Evolutionary conservation across 140 eudicot species (phyloP), one percentile per base, ranked within the genome.

Genomic region (Ambrosia hybrid): DNA sequence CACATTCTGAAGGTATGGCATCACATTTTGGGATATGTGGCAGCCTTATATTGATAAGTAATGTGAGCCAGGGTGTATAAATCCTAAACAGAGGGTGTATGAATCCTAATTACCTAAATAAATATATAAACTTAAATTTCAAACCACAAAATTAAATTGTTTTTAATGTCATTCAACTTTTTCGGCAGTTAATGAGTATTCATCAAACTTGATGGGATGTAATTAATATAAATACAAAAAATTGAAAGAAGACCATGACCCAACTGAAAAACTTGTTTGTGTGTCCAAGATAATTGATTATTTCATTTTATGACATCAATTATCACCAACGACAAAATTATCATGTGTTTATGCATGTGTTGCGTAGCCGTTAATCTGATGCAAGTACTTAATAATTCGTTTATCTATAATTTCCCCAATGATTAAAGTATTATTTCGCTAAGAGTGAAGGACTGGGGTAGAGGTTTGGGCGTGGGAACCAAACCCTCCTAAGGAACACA

Each of bases 241-340:
- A 30, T 30, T 30, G 34, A 30, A 30, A 30, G 34, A 1, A 41
- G 53, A 45, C 67, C 6, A 30, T 64, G 65, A 64, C 72, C 78
- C 39, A 15, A 43, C 12, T 46, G 57, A 68, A 68, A 12, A 58
- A 59, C 30, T 49, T 67, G 65, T 58, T 79, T 58, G 65, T 66
- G 71, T 58, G 37, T 51, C 63, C 67, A 51, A 73, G 37, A 30
- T 73, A 16, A 59, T 73, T 67, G n/a, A 71, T 53, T 55, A 38
- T 26, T 71, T 34, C 12, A 39, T 63, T 68, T 70, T 70, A 6
- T 17, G 55, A 73, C 65, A 79, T 49, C 69, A 73, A 73, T 79
- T 33, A 79, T 67, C 67, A 79, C 79, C 75, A 79, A 73, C 79
- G 79, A 79, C 83, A 79, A 73, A 73, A 72, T 78, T 78, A 78